Base-by-base conservation (phyloP, 495 filamentous ascomycete genomes). In the Penicillium lividum region DNA sequence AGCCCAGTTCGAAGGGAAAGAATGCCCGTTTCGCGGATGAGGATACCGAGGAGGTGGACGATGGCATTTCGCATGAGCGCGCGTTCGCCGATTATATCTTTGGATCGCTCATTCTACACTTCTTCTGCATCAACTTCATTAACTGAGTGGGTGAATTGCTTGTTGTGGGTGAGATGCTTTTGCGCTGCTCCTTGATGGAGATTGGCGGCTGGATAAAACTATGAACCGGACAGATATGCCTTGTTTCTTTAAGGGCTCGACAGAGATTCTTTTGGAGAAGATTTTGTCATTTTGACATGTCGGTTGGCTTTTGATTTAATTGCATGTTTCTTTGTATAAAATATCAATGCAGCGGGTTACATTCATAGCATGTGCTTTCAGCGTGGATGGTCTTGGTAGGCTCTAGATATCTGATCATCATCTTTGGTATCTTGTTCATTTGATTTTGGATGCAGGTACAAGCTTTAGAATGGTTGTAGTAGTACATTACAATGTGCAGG, bases 51-150 rank as follows among this genome's bases (percentile, higher is more conserved):
- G 59, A 50, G 36, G 65, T 70, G 51, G 58, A 51, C 34, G 64
- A 66, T 54, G 70, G 69, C 40, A 64, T 73, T 54, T 81, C 77
- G 53, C 79, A 80, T 70, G 79, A 82, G 59, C 73, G 93, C 70
- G 95, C 94, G 15, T 98, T 98, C 73, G 94, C 94, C 64, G 94
- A 98, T 81, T 98, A 87, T 66, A 86, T 98, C 60, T 91, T 97
- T 56, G 93, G 92, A 67, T 96, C 92, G 70, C 67, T 98, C 72
- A 89, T 98, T 67, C 76, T 98, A 73, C 94, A 98, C 80, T 96
- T 98, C 80, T 98, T 98, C 82, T 98, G 94, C 76, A 88, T 97
- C 64, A 98, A 98, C 80, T 98, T 98, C 73, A 98, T 98, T 78
- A 98, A 98, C 82, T 98, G 77, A 76, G 64, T 47, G 34, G 11